Evolutionary conservation across 306 rosid genomes (phyloP), one percentile per base, ranked within the genome.

Genomic region (Vigna nakashimae): DNA sequence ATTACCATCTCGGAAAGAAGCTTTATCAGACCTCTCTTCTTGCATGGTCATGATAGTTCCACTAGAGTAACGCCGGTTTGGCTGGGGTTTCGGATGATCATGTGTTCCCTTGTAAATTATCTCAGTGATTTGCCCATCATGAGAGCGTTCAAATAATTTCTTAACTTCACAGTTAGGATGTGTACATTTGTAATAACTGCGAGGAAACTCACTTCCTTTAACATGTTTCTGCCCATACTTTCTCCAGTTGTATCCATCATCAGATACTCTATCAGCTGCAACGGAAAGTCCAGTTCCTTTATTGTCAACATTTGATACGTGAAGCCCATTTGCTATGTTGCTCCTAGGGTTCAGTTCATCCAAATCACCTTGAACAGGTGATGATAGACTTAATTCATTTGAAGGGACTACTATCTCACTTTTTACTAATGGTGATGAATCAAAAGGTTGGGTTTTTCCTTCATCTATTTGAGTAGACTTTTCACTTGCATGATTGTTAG

Each of bases 101-200:
- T 96, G 99, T n/a, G 89, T 85, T 69, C 99, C 99, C 82, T 96
- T 96, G 88, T 96, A 96, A 84, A 96, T 86, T 77, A 96, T 92
- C 87, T 96, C 99, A 51, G 94, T 87, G 82, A 96, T 92, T 78
- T 92, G 96, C 22, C 99, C 99, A 55, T 92, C 97, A 75, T 96
- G 94, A 72, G 99, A 91, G 65, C 98, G 97, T 80, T 96, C 99
- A 69, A 96, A 96, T 46, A 96, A 86, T 84, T 96, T 96, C 84
- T 96, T 96, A 84, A 96, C 99, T 90, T 96, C 99, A 87, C 99
- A 96, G 78, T 88, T 90, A 66, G 99, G 99, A 74, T 95, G 93
- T 40, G 99, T 95, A 24, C 99, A 95, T 86, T 95, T 95, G 90
- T 95, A 95, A 84, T 95, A 95, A 87, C 99, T 92, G 71, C 99